Conservation (phyloP, 1,284 basidiomycete species). For the Pseudozyma tsukubaensis region DNA sequence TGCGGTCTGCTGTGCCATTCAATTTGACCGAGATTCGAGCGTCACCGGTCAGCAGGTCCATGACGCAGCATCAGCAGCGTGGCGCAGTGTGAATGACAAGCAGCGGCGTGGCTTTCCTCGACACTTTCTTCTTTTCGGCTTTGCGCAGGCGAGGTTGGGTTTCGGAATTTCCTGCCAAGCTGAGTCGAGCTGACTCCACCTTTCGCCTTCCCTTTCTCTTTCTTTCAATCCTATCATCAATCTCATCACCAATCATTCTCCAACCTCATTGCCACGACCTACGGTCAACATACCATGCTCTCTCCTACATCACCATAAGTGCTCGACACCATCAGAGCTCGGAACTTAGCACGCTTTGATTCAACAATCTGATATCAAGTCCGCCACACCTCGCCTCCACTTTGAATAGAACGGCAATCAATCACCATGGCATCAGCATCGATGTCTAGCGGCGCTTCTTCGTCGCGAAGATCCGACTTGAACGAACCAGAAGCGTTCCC, state of each 20-base stretch:
- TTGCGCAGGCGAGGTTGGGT: constrained; percentile 18
- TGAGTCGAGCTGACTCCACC: constrained; percentile 19
- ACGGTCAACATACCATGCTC: constrained; percentile 9
- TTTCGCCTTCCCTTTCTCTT: neutral
- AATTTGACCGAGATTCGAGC: neutral
- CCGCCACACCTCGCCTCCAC: constrained; percentile 19
- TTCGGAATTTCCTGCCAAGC: constrained; percentile 11
- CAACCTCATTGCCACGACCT: neutral
- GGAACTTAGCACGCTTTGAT: no score
- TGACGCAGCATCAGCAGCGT: constrained; percentile 12
- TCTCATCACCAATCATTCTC: neutral
- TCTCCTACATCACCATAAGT: neutral
- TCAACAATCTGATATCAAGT: no score
- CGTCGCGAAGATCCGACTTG: constrained; percentile 10
- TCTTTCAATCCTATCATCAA: neutral
- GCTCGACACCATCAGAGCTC: neutral
- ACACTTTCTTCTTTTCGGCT: constrained; percentile 22
- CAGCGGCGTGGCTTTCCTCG: neutral
- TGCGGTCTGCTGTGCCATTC: neutral
- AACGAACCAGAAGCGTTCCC: constrained; percentile 41
- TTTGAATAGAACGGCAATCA: neutral
- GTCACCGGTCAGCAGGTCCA: neutral
- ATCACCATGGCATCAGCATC: constrained; percentile 18
- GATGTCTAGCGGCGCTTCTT: constrained; percentile 7
- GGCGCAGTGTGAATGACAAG: constrained; percentile 3